Evolutionary conservation across 306 rosid genomes (phyloP).

Genomic region (Lupinus albus): DNA sequence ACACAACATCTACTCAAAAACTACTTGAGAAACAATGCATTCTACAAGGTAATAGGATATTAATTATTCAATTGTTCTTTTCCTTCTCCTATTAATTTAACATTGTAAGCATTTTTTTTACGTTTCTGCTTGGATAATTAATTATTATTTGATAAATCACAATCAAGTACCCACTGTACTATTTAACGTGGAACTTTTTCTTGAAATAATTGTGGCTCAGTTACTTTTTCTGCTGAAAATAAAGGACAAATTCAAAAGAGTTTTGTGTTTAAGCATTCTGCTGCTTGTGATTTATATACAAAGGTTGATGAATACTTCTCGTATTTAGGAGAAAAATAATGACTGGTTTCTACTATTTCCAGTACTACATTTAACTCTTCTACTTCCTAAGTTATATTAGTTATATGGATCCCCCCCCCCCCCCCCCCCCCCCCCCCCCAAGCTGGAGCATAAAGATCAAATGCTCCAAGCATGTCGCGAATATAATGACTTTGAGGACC

Average conservation of each 20-base stretch:
- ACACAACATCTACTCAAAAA: conserved; percentile 61
- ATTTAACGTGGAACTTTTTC: conserved; percentile 7
- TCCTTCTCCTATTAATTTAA: not conserved
- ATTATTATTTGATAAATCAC: conserved; percentile 16
- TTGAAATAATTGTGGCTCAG: conserved; percentile 11
- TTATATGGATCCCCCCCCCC: too few species aligned
- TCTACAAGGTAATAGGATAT: conserved; percentile 75
- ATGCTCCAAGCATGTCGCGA: not conserved
- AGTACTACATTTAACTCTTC: too few species aligned
- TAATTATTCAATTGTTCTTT: conserved; percentile 27
- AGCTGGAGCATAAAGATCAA: not conserved
- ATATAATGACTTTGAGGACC: not conserved
- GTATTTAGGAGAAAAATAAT: not conserved
- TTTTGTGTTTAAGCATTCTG: not conserved
- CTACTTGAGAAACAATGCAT: conserved; percentile 86
- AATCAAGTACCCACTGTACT: conserved; percentile 24
- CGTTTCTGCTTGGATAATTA: conserved; percentile 34
- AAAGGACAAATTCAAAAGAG: not conserved
- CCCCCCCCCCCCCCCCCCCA: too few species aligned
- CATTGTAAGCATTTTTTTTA: conserved; percentile 23
- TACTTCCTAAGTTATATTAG: not conserved
- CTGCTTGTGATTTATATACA: not conserved
- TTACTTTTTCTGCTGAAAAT: not conserved
- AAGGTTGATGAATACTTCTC: not conserved
- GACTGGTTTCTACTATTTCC: not conserved